phyloP scores from a whole-genome alignment of 345 rosid genomes.

The Lepidium didymum region DNA sequence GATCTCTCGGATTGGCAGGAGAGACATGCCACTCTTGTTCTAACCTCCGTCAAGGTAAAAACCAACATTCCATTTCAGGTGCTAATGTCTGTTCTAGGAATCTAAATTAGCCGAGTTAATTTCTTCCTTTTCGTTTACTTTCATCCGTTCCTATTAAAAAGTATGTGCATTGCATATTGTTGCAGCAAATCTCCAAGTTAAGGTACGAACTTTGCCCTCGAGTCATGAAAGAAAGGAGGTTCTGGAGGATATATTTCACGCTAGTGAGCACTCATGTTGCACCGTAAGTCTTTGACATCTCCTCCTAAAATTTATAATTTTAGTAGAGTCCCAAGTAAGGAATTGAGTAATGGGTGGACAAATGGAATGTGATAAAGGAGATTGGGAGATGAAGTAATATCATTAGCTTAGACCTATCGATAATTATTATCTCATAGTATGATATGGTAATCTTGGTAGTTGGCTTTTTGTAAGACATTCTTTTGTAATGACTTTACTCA shows the following conservation, averaged over 20 bases:
- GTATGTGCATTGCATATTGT: neutral
- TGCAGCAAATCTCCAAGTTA: conserved; percentile 73
- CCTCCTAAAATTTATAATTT: neutral
- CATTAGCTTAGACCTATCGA: neutral
- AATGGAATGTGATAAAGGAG: neutral
- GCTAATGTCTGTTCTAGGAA: no score
- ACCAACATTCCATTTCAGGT: no score
- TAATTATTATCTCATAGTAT: neutral
- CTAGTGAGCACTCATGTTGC: conserved; percentile 89
- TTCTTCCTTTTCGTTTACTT: neutral
- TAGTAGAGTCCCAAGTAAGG: neutral
- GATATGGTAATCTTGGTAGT: neutral
- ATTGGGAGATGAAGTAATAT: neutral
- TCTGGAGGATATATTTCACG: conserved; percentile 93
- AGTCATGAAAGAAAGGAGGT: conserved; percentile 79
- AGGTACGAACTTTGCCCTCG: conserved; percentile 93
- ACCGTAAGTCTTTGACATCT: conserved; percentile 41
- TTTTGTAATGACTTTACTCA: conserved; percentile 14
- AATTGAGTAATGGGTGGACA: neutral
- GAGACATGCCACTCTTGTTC: conserved; percentile 92
- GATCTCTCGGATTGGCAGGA: conserved; percentile 97
- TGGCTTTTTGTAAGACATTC: neutral
- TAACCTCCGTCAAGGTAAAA: conserved; percentile 72
- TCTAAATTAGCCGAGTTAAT: no score
- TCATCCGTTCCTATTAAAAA: neutral